phyloP scores from a whole-genome alignment of 129 eudicot genomes.

The Sambucus nigra region DNA sequence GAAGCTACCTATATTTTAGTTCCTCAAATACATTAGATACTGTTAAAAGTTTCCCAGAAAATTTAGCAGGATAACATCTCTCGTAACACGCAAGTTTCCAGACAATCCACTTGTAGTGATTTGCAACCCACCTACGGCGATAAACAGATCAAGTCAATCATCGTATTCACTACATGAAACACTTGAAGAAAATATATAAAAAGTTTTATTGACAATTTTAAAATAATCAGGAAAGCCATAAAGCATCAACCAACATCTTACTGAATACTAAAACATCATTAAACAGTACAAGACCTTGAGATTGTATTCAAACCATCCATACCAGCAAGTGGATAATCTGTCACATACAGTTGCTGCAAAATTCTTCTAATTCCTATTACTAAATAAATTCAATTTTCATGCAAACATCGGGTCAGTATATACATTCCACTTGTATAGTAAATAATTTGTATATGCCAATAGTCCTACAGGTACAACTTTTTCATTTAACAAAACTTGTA shows the following conservation, averaged over 20 bases:
- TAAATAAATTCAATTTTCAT: too few relatives aligned
- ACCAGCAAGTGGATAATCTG: too few relatives aligned
- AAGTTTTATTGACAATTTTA: background rate
- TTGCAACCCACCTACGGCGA: conserved; percentile 61
- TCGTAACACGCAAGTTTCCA: conserved; percentile 97
- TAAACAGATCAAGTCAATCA: conserved; percentile 4
- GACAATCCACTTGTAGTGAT: conserved; percentile 95
- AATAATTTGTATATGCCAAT: too few relatives aligned
- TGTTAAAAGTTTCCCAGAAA: conserved; percentile 50
- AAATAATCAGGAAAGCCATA: conserved; percentile 4
- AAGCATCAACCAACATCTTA: background rate
- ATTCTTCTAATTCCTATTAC: too few relatives aligned
- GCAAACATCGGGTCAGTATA: too few relatives aligned
- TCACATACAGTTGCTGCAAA: too few relatives aligned
- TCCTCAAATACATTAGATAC: conserved; percentile 71
- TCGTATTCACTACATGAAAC: conserved; percentile 8
- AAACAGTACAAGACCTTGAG: background rate
- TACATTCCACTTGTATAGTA: too few relatives aligned
- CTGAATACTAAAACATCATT: conserved; percentile 4
- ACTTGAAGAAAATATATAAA: background rate
- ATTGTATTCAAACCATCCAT: too few relatives aligned
- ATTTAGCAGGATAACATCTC: conserved; percentile 59
- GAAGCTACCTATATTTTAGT: conserved; percentile 61
- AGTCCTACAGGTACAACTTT: too few relatives aligned
- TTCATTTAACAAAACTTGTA: too few relatives aligned